Evolutionary conservation across 495 filamentous ascomycete species (phyloP), one percentile per base, ranked within the genome.

Genomic region (Penicillium pancosmium): DNA sequence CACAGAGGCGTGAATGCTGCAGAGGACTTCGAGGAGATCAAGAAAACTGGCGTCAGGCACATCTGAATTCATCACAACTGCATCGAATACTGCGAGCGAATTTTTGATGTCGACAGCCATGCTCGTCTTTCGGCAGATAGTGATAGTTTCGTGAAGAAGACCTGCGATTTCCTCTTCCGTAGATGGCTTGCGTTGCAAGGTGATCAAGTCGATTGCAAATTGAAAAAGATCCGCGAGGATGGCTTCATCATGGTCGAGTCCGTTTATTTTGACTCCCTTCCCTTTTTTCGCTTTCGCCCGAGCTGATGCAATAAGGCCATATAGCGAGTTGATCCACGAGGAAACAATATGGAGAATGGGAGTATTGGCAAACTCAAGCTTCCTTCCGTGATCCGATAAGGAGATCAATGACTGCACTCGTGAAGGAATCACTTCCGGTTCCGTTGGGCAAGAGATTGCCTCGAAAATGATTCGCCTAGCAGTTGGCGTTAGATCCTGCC

Each of bases 111-210:
- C 93, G 19, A 79, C 78, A 19, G 86, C 82, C 41, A 86, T 78
- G 36, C 84, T 89, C 2, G 93, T 95, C 55, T 84, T 87, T 60
- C 80, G 85, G 79, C 90, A 94, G 12, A 95, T 88, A 10, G 77
- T 79, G 47, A 94, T 82, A 11, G 91, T 75, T 15, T 83, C 81
- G 23, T 82, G 79, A 34, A 98, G 82, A 50, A 98, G 70, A 9
- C 72, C 67, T 54, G 82, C 82, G 43, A 92, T 79, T 52, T 91
- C 87, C 27, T 80, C 79, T 50, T 89, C 85, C 38, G 82, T 80
- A 40, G 91, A 88, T 31, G 87, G 82, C 57, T 87, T 90, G 69
- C 88, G 88, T 71, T 92, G 93, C 73, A 93, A 88, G 62, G 88
- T 92, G 72, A 94, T 87, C 57, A 94, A 76, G 65, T 92, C 86